Base-by-base conservation (phyloP, 225 moss, liverwort and hornwort species). In the Marchantia paleacea region DNA sequence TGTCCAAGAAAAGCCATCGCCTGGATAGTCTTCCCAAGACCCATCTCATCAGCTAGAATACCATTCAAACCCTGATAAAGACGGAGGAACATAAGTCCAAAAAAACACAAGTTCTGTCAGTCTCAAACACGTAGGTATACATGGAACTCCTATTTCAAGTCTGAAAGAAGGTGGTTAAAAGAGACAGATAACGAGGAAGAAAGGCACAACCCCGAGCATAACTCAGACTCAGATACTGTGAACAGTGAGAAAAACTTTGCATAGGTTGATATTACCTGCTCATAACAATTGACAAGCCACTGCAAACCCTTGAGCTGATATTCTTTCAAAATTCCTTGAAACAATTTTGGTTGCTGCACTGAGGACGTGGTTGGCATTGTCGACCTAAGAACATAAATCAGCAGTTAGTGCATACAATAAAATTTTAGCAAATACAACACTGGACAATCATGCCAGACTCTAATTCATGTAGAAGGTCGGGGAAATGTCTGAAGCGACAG, bases 231-330 rank as follows among this genome's bases (percentile, higher is more conserved):
- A 54, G 7, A 74, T 24, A 29, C 2, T 3, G 52, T 31, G 3
- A 49, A 61, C n/a, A 60, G 14, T 28, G 3, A 25, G 51, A 8
- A 54, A 18, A 30, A 75, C 53, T 28, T 9, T 28, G 24, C 58
- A 57, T 29, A 30, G 29, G 10, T 8, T 16, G 8, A 13, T 5
- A 29, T 64, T 79, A 95, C 95, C 95, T 97, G 97, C 86, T 97
- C 97, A 82, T 97, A 97, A 77, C 97, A 97, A 79, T 97, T 97
- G 8, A 97, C 97, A 58, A 97, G 93, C 97, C 97, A 97, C 86
- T 95, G 97, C 16, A 97, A 88, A 57, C 97, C 97, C 85, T 97
- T 97, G 51, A 97, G 82, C 78, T 97, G 97, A 86, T 97, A 97
- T 81, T 95, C 97, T 80, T 97, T 97, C 80, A 97, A 81, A 47